A percentile compares a stretch with the other conserved stretches of the same genome.
Conservation (phyloP, 2,329 filamentous ascomycete species). For the Ilyonectria robusta region DNA sequence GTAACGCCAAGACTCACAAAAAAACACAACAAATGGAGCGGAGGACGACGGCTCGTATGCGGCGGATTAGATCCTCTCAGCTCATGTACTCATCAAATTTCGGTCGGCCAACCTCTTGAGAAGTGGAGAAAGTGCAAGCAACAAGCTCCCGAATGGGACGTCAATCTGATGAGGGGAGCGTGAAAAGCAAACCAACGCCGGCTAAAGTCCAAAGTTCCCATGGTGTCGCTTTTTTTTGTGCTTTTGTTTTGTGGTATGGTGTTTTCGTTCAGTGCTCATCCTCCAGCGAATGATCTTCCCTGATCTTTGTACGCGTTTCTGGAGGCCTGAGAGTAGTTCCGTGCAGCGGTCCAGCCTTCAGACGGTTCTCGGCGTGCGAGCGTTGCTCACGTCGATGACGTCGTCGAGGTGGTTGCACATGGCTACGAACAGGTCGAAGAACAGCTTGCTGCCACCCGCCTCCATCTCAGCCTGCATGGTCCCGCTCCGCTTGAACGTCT, state of each 20-base stretch:
- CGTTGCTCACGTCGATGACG: constrained; percentile 87
- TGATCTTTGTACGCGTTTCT: constrained; percentile 38
- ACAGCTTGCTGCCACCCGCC: constrained; percentile 88
- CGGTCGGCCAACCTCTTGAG: constrained; percentile 65
- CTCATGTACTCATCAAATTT: constrained; percentile 60
- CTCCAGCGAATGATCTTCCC: constrained; percentile 42
- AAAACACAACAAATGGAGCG: constrained; percentile 49
- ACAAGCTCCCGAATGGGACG: constrained; percentile 61
- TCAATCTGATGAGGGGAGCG: constrained; percentile 67
- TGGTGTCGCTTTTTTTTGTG: constrained; percentile 44
- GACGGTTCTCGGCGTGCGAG: constrained; percentile 70
- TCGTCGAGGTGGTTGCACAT: constrained; percentile 99
- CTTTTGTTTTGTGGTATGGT: constrained; percentile 43
- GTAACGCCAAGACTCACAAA: constrained; percentile 32
- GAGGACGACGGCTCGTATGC: constrained; percentile 46
- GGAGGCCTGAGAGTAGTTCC: constrained; percentile 39
- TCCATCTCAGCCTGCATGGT: constrained; percentile 99
- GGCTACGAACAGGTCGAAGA: constrained; percentile 98
- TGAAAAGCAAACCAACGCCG: constrained; percentile 55
- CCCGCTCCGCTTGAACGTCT: constrained; percentile 97
- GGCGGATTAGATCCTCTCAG: constrained; percentile 56
- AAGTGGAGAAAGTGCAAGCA: constrained; percentile 61
- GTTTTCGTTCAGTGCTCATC: constrained; percentile 39
- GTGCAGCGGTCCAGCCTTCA: constrained; percentile 52
- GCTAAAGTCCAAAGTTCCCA: constrained; percentile 40